phyloP scores from a whole-genome alignment of 345 rosid species.

The Tarenaya hassleriana region DNA sequence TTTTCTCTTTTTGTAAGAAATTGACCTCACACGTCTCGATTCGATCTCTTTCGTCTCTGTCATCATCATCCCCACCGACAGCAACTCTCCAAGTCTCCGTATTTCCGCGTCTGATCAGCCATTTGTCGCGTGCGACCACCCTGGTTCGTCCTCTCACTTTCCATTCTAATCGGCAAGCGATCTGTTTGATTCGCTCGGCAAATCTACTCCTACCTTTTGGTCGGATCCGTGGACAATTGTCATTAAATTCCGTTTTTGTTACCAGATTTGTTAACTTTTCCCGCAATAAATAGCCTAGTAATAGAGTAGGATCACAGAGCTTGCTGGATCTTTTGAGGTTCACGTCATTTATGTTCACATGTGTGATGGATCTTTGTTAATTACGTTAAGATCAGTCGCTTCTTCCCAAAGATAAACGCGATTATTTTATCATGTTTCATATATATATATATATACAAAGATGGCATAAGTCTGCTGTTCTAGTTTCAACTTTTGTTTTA shows the following conservation, averaged over 20 bases:
- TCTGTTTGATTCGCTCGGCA: conserved; percentile 14
- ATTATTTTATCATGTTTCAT: no score
- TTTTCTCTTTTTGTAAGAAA: no score
- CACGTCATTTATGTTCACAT: no score
- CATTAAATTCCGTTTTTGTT: conserved; percentile 7
- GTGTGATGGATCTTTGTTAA: conserved; percentile 22
- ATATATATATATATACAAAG: no score
- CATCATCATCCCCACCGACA: conserved; percentile 18
- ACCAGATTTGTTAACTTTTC: conserved; percentile 16
- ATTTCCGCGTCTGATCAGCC: conserved; percentile 15
- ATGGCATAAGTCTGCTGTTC: no score
- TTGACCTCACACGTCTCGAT: conserved; percentile 22
- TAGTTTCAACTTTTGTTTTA: no score
- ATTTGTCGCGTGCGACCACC: conserved; percentile 13
- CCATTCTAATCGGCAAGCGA: no score
- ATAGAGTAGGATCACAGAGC: conserved; percentile 13
- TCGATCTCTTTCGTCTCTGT: conserved; percentile 2
- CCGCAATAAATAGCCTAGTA: conserved; percentile 4
- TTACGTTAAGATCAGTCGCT: conserved; percentile 17
- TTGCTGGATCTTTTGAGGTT: no score
- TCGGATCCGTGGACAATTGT: conserved; percentile 14
- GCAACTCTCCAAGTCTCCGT: conserved; percentile 3
- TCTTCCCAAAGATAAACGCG: conserved; percentile 21
- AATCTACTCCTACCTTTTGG: conserved; percentile 14
- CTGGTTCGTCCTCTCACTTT: conserved; percentile 24